Base-by-base conservation (phyloP, 75 land plant species). In the Pinus taeda region DNA sequence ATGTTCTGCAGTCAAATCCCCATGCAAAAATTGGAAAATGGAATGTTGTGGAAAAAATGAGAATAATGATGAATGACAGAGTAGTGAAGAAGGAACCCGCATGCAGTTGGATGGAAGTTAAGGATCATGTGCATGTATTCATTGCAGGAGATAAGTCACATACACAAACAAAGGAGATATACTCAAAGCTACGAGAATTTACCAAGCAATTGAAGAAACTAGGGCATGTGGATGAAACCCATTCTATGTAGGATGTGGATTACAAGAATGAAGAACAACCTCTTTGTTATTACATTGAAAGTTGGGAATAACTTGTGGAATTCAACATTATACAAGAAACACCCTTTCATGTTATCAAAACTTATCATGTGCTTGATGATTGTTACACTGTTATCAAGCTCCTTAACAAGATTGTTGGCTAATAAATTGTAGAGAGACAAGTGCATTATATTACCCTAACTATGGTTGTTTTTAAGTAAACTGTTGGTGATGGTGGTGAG, bases 21-120 rank as follows among this genome's bases (percentile, higher is more conserved):
- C 20, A 67, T 64, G 67, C 67, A 14, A 12, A 37, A 3, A 37
- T 13, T 18, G 71, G 81, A 29, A 79, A 70, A 57, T 87, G 85
- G 89, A 79, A 76, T 14, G 79, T 81, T 13, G 75, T 81, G 22
- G 71, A 60, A 2, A 57, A 74, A 55, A 3, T 84, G 29, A 83
- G 89, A 36, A 79, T 58, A 7, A 57, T 75, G 72, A 87, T 87
- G 89, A 60, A 72, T 39, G 53, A 76, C 1, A 83, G 77, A 74
- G 77, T 81, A 71, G 42, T 87, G 42, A 74, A n/a, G n/a, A n/a
- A n/a, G n/a, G n/a, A n/a, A n/a, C n/a, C n/a, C n/a, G n/a, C n/a
- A n/a, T n/a, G n/a, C n/a, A n/a, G n/a, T n/a, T n/a, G n/a, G n/a
- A n/a, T n/a, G n/a, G n/a, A n/a, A n/a, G n/a, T n/a, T n/a, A n/a